Evolutionary conservation across 2,329 filamentous ascomycete genomes (phyloP).

Genomic region (Grosmannia serpens): DNA sequence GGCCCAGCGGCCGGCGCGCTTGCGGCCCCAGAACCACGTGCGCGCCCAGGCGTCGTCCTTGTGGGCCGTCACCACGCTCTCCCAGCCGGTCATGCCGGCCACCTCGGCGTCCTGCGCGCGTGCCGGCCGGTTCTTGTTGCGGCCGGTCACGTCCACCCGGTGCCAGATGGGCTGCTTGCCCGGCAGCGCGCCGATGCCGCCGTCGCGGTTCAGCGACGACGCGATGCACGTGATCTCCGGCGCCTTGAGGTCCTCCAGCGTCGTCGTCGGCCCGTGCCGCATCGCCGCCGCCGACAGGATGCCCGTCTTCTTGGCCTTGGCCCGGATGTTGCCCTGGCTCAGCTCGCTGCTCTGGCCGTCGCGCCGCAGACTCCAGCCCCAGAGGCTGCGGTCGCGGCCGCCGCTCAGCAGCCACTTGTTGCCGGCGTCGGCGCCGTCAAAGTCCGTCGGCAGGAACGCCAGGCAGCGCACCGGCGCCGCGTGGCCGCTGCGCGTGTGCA

Average conservation of each 20-base stretch:
- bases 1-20: constrained; percentile 84
- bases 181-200: constrained; percentile 76
- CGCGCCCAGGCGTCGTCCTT: constrained; percentile 72
- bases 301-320: constrained; percentile 82
- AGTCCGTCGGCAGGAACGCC: constrained; percentile 75
- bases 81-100: constrained; percentile 81
- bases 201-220: constrained; percentile 85
- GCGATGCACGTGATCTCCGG: constrained; percentile 87
- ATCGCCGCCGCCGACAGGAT: constrained; percentile 48
- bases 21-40: constrained; percentile 97
- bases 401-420: constrained; percentile 94
- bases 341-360: constrained; percentile 91
- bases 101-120: constrained; percentile 52
- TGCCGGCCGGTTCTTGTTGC: constrained; percentile 45
- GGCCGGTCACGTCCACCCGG: constrained; percentile 32
- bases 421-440: constrained; percentile 75
- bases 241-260: constrained; percentile 69
- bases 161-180: constrained; percentile 76
- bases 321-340: constrained; percentile 79
- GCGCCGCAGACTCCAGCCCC: constrained; percentile 90
- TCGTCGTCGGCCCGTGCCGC: constrained; percentile 48
- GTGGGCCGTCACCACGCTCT: constrained; percentile 91
- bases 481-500: constrained; percentile 82
- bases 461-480: constrained; percentile 74
- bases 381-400: constrained; percentile 79